Evolutionary conservation across 306 rosid genomes (phyloP), one percentile per base, ranked within the genome.

Genomic region (Biancaea sappan): DNA sequence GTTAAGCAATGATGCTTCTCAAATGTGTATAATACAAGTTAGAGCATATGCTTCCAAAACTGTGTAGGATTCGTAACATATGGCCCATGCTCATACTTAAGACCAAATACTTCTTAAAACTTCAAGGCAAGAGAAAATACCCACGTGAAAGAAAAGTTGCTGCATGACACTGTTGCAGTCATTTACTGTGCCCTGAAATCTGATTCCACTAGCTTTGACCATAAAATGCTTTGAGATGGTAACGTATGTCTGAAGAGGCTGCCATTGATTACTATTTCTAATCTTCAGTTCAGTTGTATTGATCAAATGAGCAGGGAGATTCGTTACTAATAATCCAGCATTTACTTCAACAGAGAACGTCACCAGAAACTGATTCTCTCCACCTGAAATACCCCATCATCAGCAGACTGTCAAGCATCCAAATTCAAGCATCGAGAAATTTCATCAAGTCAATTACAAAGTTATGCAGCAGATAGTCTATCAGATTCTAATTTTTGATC

Each of bases 181-280:
- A 61, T 77, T 81, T 53, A 92, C 71, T 44, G 96, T 79, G 73
- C 92, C 98, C 28, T 69, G 90, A 60, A 90, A 92, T 73, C 92
- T 82, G 46, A 92, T 77, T 66, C 98, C 98, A 57, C 64, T 87
- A 52, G 98, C 94, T 88, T 84, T 86, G 67, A 88, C 92, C 11
- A 61, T 85, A 66, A 88, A 88, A 78, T 92, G 98, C 78, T 90
- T 21, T 74, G 98, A 84, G 85, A 92, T 92, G 18, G 94, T 82
- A 26, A 92, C 96, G 68, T 90, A 92, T 69, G 98, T 88, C 74
- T 84, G 96, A 78, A 90, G 89, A 75, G 92, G 90, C 47, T 85
- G 94, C 98, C 98, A 92, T 59, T 71, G 87, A 72, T 83, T 77
- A 69, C 76, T 84, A 32, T 68, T 66, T 68, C 54, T 80, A 25